Base-by-base conservation (phyloP, 805 yeast genomes). In the Metschnikowia cerradonensis region DNA sequence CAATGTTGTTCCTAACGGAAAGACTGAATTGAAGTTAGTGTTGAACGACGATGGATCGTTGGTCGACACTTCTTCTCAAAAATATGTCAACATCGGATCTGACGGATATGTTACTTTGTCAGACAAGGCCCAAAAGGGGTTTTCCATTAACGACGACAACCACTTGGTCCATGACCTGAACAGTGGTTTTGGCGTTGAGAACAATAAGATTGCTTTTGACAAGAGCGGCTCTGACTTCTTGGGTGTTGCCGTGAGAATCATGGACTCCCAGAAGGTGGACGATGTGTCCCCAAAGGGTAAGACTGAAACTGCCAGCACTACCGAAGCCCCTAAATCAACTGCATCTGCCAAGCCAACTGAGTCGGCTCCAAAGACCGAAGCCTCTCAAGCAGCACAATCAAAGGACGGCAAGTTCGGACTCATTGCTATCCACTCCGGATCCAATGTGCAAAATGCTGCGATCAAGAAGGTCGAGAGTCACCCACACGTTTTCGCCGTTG, bases 191-290 rank as follows among this genome's bases (percentile, higher is more conserved):
- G 45, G 41, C 7, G 41, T 38, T 23, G 26, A 38, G 17, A 13
- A 38, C 15, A 38, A 38, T 15, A 23, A 85, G 86, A 60, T 82
- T 85, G 32, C 42, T 5, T 38, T 38, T 14, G 41, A 22, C 14
- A 20, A 20, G 17, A 38, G 11, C 17, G 41, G 13, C 30, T 26
- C 30, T 8, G 30, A 10, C 11, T 26, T 26, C 30, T 26, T 26
- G 30, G 30, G 30, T 26, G 41, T 38, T 19, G 41, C 41, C 1
- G 23, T 38, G 26, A 38, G 41, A 38, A 38, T 38, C 23, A 38
- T 38, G 41, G 26, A 38, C 5, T 11, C 41, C 17, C 13, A 38
- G 14, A 17, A 38, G 26, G 20, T 23, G 11, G 41, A 38, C 15
- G 26, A 38, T 6, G 41, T 38, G 26, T 4, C 19, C 8, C 41